Evolutionary conservation across 1,284 basidiomycete genomes (phyloP), one percentile per base, ranked within the genome.

Genomic region (Austroboletus olivaceoglutinosus): DNA sequence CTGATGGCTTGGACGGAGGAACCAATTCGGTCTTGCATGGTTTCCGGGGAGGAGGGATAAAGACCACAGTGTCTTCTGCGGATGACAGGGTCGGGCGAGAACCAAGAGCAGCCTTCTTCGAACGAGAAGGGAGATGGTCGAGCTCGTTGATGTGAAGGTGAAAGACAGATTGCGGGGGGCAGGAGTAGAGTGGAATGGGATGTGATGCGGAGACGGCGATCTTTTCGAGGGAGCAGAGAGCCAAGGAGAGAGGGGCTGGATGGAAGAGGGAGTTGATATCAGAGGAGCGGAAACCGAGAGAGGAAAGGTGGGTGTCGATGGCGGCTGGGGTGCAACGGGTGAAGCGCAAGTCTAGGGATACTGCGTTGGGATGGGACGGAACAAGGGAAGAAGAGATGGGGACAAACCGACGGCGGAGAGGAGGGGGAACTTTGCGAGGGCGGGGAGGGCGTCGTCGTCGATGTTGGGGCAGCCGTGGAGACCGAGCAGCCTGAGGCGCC

Each of bases 401-500:
- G 37, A 69, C 73, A 41, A 49, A 81, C 77, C 78, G 41, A 79
- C 52, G 13, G 67, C 69, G 46, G 68, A 68, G 39, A 80, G 70
- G 43, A 80, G 59, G 2, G 75, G 74, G 39, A 80, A 78, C 15
- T 47, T 58, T 12, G 37, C 34, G 1, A 81, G 62, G 19, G 44
- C 51, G 5, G 58, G 29, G 45, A 75, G 62, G 9, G 68, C 63
- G 1, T 62, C 51, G 47, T 73, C 52, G 8, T 66, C 59, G 31
- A 81, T 54, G 37, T 64, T 67, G n/a, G 62, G 61, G 56, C 78
- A 81, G 42, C 69, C 58, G 36, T 68, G 62, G n/a, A 81, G 61
- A 41, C 63, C 58, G 40, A 80, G 63, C 5, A 81, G 60, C 15
- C 77, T 62, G 29, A 80, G 64, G 8, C 65, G 61, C n/a, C n/a